These are phyloP conservation scores for Clavispora phyllophila DNA, from an alignment of 805 yeast genomes.

Conservation along the genomic window DNA sequence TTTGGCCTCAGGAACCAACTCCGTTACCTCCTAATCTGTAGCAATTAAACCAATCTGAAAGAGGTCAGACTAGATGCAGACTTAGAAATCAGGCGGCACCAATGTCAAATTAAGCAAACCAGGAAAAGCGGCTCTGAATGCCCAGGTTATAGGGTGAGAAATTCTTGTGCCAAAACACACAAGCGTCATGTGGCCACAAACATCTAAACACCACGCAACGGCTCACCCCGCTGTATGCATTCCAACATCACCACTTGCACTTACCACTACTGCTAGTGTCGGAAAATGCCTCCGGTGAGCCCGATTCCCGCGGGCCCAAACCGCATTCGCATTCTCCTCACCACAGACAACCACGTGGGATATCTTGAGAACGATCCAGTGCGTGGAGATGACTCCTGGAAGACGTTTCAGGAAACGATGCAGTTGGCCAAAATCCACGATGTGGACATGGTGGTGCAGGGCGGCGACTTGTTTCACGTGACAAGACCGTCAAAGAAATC, in stretches of 20 bases:
- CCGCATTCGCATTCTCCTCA: conserved; percentile 71
- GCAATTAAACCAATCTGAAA: too few relatives aligned
- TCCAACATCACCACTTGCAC: not conserved
- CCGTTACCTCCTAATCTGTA: too few relatives aligned
- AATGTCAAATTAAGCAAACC: too few relatives aligned
- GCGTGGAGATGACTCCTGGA: conserved; percentile 86
- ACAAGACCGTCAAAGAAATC: conserved; percentile 88
- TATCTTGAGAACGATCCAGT: conserved; percentile 85
- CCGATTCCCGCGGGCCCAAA: conserved; percentile 48
- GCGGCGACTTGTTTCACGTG: conserved; percentile 89
- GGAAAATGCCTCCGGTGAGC: conserved; percentile 36
- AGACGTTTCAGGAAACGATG: conserved; percentile 80
- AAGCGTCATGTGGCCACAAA: not conserved
- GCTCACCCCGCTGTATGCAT: not conserved
- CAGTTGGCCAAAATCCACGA: conserved; percentile 60
- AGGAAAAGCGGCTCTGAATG: too few relatives aligned
- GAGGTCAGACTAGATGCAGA: too few relatives aligned
- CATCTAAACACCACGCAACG: not conserved
- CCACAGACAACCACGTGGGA: conserved; percentile 97
- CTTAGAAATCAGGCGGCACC: too few relatives aligned
- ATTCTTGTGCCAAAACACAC: not conserved
- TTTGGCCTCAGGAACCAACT: too few relatives aligned
- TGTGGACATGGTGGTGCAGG: conserved; percentile 84
- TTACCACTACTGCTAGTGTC: not conserved
- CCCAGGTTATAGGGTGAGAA: not conserved